A percentile compares a stretch with the other conserved stretches of the same genome.
phyloP scores from a whole-genome alignment of 768 basidiomycete genomes.

The Tricholoma hemisulphureum region DNA sequence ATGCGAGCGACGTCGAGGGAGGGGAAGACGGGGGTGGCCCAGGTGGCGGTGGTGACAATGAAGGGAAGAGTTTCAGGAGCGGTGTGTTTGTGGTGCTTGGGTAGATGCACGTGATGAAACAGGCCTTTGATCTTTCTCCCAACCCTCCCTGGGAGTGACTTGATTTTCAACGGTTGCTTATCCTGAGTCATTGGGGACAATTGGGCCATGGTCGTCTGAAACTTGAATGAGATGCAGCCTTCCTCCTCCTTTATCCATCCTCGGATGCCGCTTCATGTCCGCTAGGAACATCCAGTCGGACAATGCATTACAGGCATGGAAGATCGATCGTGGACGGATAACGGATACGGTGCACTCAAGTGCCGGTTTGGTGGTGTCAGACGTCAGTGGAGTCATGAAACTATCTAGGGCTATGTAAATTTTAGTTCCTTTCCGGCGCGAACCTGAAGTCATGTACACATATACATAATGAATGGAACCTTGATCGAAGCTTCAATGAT shows the following conservation, averaged over 20 bases:
- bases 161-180: constrained; percentile 12
- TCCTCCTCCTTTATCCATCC: constrained; percentile 15
- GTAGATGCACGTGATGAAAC: constrained; percentile 14
- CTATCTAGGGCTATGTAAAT: no score
- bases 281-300: constrained; percentile 2
- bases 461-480: no score
- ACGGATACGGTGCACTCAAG: background rate
- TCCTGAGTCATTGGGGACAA: constrained; percentile 5
- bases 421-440: no score
- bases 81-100: constrained; percentile 23
- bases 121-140: constrained; percentile 22
- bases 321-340: background rate
- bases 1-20: constrained; percentile 27
- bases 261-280: constrained; percentile 5
- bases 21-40: constrained; percentile 40
- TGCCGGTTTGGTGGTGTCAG: background rate
- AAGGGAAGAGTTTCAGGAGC: constrained; percentile 15
- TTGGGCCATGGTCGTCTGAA: constrained; percentile 12
- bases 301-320: background rate
- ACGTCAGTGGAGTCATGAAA: no score
- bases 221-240: background rate
- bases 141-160: constrained; percentile 21
- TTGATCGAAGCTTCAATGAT: no score
- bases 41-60: constrained; percentile 24
- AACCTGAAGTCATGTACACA: no score